Evolutionary conservation across 352 stramenopile genomes (phyloP).

Genomic region (Phytophthora chlamydospora): DNA sequence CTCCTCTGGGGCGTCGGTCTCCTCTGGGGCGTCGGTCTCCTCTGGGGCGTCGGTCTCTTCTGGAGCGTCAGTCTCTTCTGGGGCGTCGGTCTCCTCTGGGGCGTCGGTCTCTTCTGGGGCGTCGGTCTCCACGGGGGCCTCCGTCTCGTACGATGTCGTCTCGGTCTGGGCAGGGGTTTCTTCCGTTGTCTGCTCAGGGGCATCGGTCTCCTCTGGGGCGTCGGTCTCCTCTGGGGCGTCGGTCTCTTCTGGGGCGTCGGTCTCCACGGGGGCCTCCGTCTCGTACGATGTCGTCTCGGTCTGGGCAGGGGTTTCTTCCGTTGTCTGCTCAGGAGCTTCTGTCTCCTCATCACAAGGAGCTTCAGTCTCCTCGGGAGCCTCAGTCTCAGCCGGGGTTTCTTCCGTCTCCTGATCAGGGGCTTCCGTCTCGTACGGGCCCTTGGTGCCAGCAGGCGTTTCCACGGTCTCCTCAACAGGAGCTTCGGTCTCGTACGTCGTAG

Average conservation of each 20-base stretch:
- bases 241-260: not conserved
- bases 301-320: not conserved
- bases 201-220: too few species aligned
- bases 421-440: not conserved
- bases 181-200: slow-evolving; percentile 1
- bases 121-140: too few species aligned
- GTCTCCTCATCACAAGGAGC: slow-evolving; percentile 2
- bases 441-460: not conserved
- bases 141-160: too few species aligned
- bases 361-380: slow-evolving; percentile 1
- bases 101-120: too few species aligned
- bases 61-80: too few species aligned
- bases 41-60: not conserved
- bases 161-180: not conserved
- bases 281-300: too few species aligned
- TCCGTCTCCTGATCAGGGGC: not conserved
- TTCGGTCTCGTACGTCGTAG: not conserved
- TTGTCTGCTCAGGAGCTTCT: not conserved
- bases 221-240: not conserved
- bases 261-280: not conserved
- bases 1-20: too few species aligned
- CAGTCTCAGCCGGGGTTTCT: not conserved
- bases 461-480: not conserved
- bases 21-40: not conserved
- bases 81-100: too few species aligned